Base-by-base conservation (phyloP, 257 asterid species). In the Solanum peruvianum region DNA sequence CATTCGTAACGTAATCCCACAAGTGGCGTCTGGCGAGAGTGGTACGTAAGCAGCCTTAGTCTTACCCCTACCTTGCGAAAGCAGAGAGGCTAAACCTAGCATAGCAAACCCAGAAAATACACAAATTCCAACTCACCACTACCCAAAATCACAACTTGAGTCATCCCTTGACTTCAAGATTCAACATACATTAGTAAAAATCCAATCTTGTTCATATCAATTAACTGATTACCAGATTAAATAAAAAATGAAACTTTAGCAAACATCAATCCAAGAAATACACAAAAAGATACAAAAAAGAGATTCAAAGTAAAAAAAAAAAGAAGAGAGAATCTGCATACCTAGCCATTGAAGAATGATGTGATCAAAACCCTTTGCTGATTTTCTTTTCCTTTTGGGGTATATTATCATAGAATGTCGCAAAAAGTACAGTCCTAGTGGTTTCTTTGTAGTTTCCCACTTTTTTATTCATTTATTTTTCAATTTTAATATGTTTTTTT, bases 341-440 rank as follows among this genome's bases (percentile, higher is more conserved):
- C 87, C 73, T 15, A 78, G 87, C 87, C 87, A 86, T 86, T 27
- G 87, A 64, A 86, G 25, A 72, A 20, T 49, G 85, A 49, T 81
- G 10, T 25, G 67, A 80, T 80, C 27, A 49, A 49, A 49, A 49
- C 85, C 85, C 69, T 81, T 81, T 49, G 67, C 41, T 31, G 31
- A 44, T 85, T 62, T 62, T 23, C 27, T 41, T 27, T 67, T 15
- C 12, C 12, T 49, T 81, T 81, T 37, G 16, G 66, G 86, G 37
- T 71, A 33, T 33, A 33, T 33, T 33, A 41, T 41, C 42, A 39
- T 66, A 37, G 42, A 41, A 41, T 67, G 80, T 85, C 42, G 6
- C 64, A 41, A 85, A 25, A 85, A 85, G 44, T 85, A 85, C 87
- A 25, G 29, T 49, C 66, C 11, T 47, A 49, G 45, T 81, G 85